phyloP scores from a whole-genome alignment of 345 rosid species.

The Erysimum cheiranthoides region DNA sequence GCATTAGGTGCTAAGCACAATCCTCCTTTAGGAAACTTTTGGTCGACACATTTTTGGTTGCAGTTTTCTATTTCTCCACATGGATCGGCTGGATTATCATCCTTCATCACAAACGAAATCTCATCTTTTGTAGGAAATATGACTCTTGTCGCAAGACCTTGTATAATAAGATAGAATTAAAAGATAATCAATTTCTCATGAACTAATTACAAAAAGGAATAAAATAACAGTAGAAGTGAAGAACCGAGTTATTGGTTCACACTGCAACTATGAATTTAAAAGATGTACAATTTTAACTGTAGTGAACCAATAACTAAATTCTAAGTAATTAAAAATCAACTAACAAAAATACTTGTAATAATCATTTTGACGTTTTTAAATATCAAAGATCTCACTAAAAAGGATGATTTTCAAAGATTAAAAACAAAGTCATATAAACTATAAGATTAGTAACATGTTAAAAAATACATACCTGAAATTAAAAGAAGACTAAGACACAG shows the following conservation, averaged over 20 bases:
- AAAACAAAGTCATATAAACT: no score
- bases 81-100: background rate
- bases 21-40: conserved; percentile 11
- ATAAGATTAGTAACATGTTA: background rate
- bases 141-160: conserved; percentile 17
- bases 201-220: background rate
- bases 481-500: background rate
- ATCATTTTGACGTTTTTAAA: no score
- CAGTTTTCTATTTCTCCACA: background rate
- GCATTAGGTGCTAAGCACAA: background rate
- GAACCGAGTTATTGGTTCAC: no score
- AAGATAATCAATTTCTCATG: background rate
- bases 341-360: no score
- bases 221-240: background rate
- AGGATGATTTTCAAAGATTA: no score
- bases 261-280: no score
- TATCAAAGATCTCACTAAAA: no score
- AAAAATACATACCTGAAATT: background rate
- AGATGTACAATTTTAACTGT: no score
- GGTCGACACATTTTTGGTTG: conserved; percentile 2
- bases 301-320: no score
- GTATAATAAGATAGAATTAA: background rate
- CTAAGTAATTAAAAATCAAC: no score
- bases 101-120: background rate
- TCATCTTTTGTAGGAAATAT: background rate